phyloP scores from a whole-genome alignment of 2,329 filamentous ascomycete species.

The Alternaria sp. region DNA sequence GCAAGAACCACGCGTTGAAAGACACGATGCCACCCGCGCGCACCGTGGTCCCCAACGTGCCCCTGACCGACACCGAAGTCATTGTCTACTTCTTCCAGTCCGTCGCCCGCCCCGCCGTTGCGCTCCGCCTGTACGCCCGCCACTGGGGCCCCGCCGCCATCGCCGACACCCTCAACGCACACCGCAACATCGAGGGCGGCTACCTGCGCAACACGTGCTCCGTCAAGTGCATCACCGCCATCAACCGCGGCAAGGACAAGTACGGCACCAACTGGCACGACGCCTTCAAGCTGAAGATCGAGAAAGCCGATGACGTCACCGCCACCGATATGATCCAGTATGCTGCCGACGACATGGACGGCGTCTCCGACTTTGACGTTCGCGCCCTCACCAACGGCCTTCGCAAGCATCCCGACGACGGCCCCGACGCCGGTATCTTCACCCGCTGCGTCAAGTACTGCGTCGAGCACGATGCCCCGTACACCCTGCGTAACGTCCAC shows the following conservation, averaged over 20 bases:
- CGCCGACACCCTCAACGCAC: conserved; percentile 31
- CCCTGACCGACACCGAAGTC: conserved; percentile 42
- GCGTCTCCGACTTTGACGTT: conserved; percentile 27
- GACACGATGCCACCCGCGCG: conserved; percentile 25
- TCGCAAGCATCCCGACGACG: conserved; percentile 27
- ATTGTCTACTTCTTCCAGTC: conserved; percentile 49
- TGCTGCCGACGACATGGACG: conserved; percentile 3
- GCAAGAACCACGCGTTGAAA: conserved; percentile 31
- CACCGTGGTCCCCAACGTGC: conserved; percentile 31
- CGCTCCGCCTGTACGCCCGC: conserved; percentile 38
- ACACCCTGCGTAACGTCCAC: conserved; percentile 25
- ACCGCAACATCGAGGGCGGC: conserved; percentile 34
- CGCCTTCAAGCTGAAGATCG: conserved; percentile 8
- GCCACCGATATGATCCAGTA: conserved; percentile 37
- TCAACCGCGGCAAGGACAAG: conserved; percentile 28
- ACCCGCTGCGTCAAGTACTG: conserved; percentile 40
- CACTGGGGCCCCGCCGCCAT: conserved; percentile 38
- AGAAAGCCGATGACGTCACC: conserved; percentile 14
- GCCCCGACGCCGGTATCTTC: conserved; percentile 36
- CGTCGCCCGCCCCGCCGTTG: conserved; percentile 30
- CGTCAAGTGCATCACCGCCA: conserved; percentile 40
- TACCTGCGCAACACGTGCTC: conserved; percentile 45
- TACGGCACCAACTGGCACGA: conserved; percentile 33
- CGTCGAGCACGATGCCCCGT: conserved; percentile 21
- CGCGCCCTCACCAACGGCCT: conserved; percentile 26